phyloP scores from a whole-genome alignment of 2,329 filamentous ascomycete genomes.

The Dactylellina haptotyla region DNA sequence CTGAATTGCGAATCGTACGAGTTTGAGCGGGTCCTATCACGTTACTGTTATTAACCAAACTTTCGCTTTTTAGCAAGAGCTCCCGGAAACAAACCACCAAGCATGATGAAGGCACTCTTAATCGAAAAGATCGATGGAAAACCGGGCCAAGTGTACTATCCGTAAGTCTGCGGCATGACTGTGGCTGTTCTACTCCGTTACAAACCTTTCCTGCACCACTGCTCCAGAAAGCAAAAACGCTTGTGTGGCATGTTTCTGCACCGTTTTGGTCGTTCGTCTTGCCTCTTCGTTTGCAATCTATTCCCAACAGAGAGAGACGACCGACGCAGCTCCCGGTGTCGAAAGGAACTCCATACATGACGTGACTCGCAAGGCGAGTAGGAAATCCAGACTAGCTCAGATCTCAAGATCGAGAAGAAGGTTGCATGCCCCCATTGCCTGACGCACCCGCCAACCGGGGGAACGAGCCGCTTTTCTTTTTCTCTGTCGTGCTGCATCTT shows the following conservation, averaged over 20 bases:
- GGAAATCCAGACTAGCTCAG: slow-evolving; percentile 8
- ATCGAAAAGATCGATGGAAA: slow-evolving; percentile 79
- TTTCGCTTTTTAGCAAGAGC: slow-evolving; percentile 21
- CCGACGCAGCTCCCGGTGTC: slow-evolving; percentile 13
- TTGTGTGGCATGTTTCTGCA: slow-evolving; percentile 18
- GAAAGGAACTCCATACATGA: slow-evolving; percentile 25
- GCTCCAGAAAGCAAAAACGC: neutral
- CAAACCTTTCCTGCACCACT: slow-evolving; percentile 36
- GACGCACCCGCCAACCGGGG: slow-evolving; percentile 20
- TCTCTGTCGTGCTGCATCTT: neutral
- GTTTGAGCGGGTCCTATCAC: no score
- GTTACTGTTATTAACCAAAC: no score
- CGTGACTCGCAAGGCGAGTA: slow-evolving; percentile 27
- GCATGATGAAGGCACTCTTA: slow-evolving; percentile 69
- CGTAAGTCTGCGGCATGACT: slow-evolving; percentile 64
- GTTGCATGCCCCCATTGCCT: slow-evolving; percentile 17
- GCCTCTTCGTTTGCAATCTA: neutral
- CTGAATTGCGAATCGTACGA: no score
- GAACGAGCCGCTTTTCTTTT: neutral
- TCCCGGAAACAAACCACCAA: slow-evolving; percentile 11
- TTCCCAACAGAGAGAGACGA: neutral
- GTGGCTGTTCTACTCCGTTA: slow-evolving; percentile 47
- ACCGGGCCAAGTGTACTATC: slow-evolving; percentile 88
- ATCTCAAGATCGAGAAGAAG: slow-evolving; percentile 29
- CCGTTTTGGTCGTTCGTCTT: neutral